Evolutionary conservation across 805 yeast genomes (phyloP).

Genomic region (Millerago galiae): DNA sequence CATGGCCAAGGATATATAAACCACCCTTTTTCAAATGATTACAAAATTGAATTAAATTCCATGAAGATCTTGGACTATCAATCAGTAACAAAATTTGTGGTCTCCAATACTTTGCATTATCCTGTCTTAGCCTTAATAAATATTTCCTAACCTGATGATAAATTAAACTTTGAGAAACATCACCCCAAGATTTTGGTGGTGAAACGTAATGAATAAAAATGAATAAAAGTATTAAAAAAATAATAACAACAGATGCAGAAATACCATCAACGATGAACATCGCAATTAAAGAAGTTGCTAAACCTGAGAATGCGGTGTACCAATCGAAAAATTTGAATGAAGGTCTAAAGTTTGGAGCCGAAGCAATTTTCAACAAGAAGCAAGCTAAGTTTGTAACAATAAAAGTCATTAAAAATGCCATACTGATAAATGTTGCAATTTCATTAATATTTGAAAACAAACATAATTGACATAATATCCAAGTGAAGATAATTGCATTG

Average conservation of each 20-base stretch:
- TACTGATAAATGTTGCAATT: conserved; percentile 90
- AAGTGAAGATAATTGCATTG: conserved; percentile 64
- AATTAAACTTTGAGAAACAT: conserved; percentile 89
- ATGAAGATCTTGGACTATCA: conserved; percentile 86
- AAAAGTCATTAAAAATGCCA: conserved; percentile 96
- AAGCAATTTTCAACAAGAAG: conserved; percentile 74
- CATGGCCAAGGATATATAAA: conserved; percentile 87
- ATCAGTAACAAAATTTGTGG: conserved; percentile 88
- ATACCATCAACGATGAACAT: conserved; percentile 94
- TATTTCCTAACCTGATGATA: conserved; percentile 97
- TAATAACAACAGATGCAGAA: conserved; percentile 72
- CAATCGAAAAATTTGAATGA: conserved; percentile 84
- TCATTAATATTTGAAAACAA: conserved; percentile 86
- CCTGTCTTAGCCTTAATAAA: conserved; percentile 71
- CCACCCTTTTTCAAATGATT: conserved; percentile 96
- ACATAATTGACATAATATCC: conserved; percentile 78
- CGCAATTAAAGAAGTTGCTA: conserved; percentile 61
- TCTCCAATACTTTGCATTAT: conserved; percentile 96
- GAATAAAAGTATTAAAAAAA: conserved; percentile 60
- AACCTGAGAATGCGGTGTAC: conserved; percentile 75
- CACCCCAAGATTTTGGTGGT: conserved; percentile 98
- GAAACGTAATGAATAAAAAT: conserved; percentile 80
- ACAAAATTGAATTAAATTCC: conserved; percentile 90
- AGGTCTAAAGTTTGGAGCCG: conserved; percentile 98
- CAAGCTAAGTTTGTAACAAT: conserved; percentile 93